phyloP scores from a whole-genome alignment of 129 eudicot species.

The Pittosporum tobira region DNA sequence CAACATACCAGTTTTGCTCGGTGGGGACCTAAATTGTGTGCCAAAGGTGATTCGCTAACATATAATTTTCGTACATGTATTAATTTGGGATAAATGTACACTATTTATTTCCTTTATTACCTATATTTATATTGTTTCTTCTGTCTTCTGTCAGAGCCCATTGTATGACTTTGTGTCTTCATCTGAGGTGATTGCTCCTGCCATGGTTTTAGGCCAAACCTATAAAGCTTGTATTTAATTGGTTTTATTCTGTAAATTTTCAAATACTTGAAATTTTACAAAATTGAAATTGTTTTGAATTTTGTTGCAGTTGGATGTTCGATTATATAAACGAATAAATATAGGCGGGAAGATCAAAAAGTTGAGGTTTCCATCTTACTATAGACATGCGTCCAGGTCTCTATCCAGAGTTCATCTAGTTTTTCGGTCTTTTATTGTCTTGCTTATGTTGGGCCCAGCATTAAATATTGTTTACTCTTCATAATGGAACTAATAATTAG shows the following conservation, averaged over 20 bases:
- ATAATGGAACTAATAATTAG: not conserved
- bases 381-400: conserved; percentile 33
- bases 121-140: conserved; percentile 10
- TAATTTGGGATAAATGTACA: not conserved
- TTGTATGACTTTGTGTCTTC: conserved; percentile 63
- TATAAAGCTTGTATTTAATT: not conserved
- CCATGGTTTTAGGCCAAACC: not conserved
- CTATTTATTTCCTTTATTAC: not conserved
- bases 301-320: conserved; percentile 59
- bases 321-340: conserved; percentile 47
- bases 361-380: conserved; percentile 14
- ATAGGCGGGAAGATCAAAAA: conserved; percentile 58
- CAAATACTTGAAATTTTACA: not conserved
- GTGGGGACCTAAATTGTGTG: conserved; percentile 72
- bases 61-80: not conserved
- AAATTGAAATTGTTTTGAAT: not conserved
- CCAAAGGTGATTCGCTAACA: conserved; percentile 43
- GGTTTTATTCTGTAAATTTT: not conserved
- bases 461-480: not conserved
- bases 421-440: not conserved
- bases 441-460: not conserved
- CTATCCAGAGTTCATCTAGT: not conserved
- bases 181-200: conserved; percentile 46
- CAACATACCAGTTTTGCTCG: conserved; percentile 52
- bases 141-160: conserved; percentile 57